Evolutionary conservation across 1,284 basidiomycete genomes (phyloP), one percentile per base, ranked within the genome.

Genomic region (Agaricales sp.): DNA sequence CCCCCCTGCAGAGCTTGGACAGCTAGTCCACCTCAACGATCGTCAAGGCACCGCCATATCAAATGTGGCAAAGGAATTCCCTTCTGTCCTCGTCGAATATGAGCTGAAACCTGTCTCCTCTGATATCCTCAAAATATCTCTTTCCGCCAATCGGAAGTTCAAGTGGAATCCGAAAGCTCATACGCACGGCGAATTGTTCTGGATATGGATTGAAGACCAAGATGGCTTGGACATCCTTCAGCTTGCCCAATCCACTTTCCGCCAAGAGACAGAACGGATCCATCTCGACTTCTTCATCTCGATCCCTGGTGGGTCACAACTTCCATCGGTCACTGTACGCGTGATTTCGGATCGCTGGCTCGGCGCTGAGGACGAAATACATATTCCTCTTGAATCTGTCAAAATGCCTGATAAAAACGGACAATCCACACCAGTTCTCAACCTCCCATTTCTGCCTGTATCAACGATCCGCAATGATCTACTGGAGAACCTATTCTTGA

Each of bases 291-390:
- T 97, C 59, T 70, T 90, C 48, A 80, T 96, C 43, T 79, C 89
- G 0, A 75, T 95, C 48, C 71, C 80, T 2, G 65, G 71, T 22
- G 74, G 74, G 12, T 67, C 71, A 30, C 68, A 73, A 4, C 79
- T 80, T 0, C 67, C 80, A 11, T 82, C 75, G 14, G 67, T 91
- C 45, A 79, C 75, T 3, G 72, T 97, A 47, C 80, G 87, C 21
- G 84, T 85, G 54, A 77, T 94, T 41, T 98, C 93, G 1, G 93
- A 98, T 63, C 77, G 80, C 54, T 99, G 97, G 97, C 73, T 97
- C 53, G 92, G 92, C 6, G 87, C 93, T 4, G 92, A 97, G 57
- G 81, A 89, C 50, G 80, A 86, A 55, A 60, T 84, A 3, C 55
- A 60, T 11, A 70, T 97, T 26, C 63, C 80, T 0, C 66, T 98